Conservation (phyloP, 225 moss, liverwort and hornwort genomes). For the Marchantia paleacea region DNA sequence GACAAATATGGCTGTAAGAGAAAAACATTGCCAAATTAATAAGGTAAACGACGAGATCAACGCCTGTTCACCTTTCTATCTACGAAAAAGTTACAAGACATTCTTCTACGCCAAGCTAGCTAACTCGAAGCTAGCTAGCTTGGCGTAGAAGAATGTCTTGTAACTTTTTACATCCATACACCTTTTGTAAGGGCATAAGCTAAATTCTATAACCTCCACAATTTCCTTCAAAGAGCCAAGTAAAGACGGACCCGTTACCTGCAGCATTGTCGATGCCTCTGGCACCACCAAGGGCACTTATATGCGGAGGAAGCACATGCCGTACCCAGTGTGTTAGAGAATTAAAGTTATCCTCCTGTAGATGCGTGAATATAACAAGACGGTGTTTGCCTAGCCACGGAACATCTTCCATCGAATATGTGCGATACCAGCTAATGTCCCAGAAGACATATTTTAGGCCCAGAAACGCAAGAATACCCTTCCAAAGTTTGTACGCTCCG, state of each 20-base stretch:
- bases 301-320: slow-evolving; percentile 37
- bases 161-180: no score
- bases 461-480: slow-evolving; percentile 37
- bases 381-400: slow-evolving; percentile 49
- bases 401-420: slow-evolving; percentile 37
- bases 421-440: slow-evolving; percentile 46
- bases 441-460: slow-evolving; percentile 46
- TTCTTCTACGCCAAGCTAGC: no score
- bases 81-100: background rate
- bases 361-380: slow-evolving; percentile 45
- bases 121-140: no score
- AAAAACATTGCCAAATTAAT: background rate
- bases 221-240: background rate
- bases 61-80: background rate
- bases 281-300: slow-evolving; percentile 29
- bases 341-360: slow-evolving; percentile 21
- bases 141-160: no score
- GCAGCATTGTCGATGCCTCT: slow-evolving; percentile 35
- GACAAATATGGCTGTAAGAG: slow-evolving; percentile 41
- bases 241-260: slow-evolving; percentile 20
- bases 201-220: background rate
- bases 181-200: background rate
- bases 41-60: background rate
- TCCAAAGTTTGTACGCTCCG: slow-evolving; percentile 38
- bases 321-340: slow-evolving; percentile 41